A percentile compares a stretch with the other conserved stretches of the same genome.
These are phyloP conservation scores for Trametes hirsuta DNA, from an alignment of 1,284 basidiomycete species.

Conservation along the genomic window DNA sequence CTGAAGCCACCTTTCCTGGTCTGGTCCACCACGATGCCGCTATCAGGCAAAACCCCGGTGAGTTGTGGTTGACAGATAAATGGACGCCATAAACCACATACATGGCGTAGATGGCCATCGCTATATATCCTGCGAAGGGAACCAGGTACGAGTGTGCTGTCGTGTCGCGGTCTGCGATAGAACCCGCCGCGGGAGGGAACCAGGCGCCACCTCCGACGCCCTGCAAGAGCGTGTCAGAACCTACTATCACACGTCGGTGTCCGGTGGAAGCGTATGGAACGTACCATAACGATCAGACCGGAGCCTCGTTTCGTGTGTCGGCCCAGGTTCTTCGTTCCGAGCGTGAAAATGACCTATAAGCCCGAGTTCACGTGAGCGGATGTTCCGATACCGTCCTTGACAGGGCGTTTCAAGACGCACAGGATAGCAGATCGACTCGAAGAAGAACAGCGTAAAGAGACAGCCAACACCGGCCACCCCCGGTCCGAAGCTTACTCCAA, in stretches of 20 bases:
- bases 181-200: conserved; percentile 74
- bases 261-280: conserved; percentile 18
- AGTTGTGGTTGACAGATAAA: not conserved
- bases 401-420: conserved; percentile 36
- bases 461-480: conserved; percentile 63
- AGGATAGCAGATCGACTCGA: conserved; percentile 75
- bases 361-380: not conserved
- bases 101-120: conserved; percentile 60
- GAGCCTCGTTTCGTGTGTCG: conserved; percentile 72
- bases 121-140: conserved; percentile 60
- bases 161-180: conserved; percentile 60
- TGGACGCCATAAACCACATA: conserved; percentile 38
- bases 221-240: conserved; percentile 28
- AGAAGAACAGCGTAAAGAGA: conserved; percentile 76
- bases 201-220: conserved; percentile 78
- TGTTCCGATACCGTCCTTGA: not conserved
- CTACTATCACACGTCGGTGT: conserved; percentile 7
- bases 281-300: conserved; percentile 67
- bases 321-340: conserved; percentile 73
- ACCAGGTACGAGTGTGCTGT: conserved; percentile 60
- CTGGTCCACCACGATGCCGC: conserved; percentile 58
- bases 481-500: conserved; percentile 55
- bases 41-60: conserved; percentile 27
- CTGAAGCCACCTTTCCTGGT: conserved; percentile 52
- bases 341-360: conserved; percentile 64